Base-by-base conservation (phyloP, 139 green algal species). In the Tetraselmis striata region DNA sequence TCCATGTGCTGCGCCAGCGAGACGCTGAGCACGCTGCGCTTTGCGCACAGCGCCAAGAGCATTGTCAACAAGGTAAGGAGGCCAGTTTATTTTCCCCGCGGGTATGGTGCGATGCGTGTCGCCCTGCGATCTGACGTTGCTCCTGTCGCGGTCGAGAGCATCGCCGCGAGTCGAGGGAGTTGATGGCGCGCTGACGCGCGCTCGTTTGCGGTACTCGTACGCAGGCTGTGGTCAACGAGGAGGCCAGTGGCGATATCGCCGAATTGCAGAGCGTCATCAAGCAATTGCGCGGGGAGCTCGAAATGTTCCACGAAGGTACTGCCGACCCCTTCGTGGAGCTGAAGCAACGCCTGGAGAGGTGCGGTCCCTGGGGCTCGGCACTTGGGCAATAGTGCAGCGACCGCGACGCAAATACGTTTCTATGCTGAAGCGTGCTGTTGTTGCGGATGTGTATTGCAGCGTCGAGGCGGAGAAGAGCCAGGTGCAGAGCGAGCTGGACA, bases 151-250 rank as follows among this genome's bases (percentile, higher is more conserved):
- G n/a, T n/a, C n/a, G n/a, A n/a, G n/a, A n/a, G n/a, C n/a, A n/a
- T n/a, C n/a, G n/a, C n/a, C n/a, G n/a, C n/a, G n/a, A n/a, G n/a
- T n/a, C n/a, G n/a, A n/a, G n/a, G n/a, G n/a, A n/a, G n/a, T n/a
- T n/a, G n/a, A n/a, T n/a, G n/a, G n/a, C n/a, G n/a, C n/a, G n/a
- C n/a, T n/a, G n/a, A n/a, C n/a, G n/a, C n/a, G n/a, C n/a, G n/a
- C n/a, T n/a, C n/a, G n/a, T n/a, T n/a, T n/a, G n/a, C n/a, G n/a
- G n/a, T n/a, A n/a, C n/a, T n/a, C n/a, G n/a, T n/a, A n/a, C n/a
- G n/a, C n/a, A n/a, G 80, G 85, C 88, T 22, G 79, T 86, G 0
- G 78, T 91, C 11, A 93, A 93, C 78, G 85, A 89, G 74, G 86
- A 93, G 58, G 82, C 80, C 26, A 85, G 77, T 32, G 87, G 82